Evolutionary conservation across 257 asterid species (phyloP).

Genomic region (Nicotiana obtusifolia): DNA sequence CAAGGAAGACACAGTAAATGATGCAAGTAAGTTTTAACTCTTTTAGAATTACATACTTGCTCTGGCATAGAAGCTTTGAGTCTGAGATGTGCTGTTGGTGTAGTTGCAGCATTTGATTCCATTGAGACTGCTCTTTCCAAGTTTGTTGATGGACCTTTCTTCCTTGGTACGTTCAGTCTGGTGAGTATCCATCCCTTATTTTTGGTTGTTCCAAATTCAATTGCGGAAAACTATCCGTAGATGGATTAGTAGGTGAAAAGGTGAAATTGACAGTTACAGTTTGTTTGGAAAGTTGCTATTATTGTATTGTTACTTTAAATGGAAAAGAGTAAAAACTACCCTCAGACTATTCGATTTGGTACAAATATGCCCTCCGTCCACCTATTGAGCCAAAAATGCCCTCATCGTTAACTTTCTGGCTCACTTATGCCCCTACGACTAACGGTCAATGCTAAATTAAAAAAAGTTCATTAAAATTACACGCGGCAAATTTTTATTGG

Average conservation of each 20-base stretch:
- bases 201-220: background rate
- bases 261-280: background rate
- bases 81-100: background rate
- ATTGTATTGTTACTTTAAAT: too few relatives aligned
- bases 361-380: too few relatives aligned
- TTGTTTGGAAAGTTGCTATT: too few relatives aligned
- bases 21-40: constrained; percentile 35
- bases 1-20: constrained; percentile 40
- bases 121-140: constrained; percentile 66
- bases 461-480: too few relatives aligned
- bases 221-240: background rate
- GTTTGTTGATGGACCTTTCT: constrained; percentile 65
- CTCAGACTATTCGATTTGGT: too few relatives aligned
- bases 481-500: too few relatives aligned
- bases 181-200: constrained; percentile 26
- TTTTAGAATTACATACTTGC: background rate
- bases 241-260: background rate
- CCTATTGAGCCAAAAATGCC: too few relatives aligned
- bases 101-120: constrained; percentile 56
- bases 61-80: constrained; percentile 2
- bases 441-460: too few relatives aligned
- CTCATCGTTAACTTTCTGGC: too few relatives aligned
- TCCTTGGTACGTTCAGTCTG: constrained; percentile 79
- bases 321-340: too few relatives aligned
- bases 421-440: too few relatives aligned